Evolutionary conservation across 257 asterid genomes (phyloP).

Genomic region (Forsythia viridissima): DNA sequence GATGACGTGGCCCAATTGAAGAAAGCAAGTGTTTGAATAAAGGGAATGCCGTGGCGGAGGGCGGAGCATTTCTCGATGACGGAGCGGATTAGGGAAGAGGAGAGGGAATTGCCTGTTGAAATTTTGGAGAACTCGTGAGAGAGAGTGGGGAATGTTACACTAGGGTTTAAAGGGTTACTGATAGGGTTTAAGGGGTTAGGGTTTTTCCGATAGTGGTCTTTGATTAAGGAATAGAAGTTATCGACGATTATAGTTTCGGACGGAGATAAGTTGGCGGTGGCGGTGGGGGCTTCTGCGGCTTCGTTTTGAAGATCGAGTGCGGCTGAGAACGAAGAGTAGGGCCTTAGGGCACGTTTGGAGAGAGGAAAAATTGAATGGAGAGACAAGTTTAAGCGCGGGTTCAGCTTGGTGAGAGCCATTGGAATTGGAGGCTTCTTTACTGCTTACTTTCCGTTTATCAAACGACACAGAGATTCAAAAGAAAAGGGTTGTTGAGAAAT

Average conservation of each 20-base stretch:
- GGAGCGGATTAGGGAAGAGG: conserved; percentile 42
- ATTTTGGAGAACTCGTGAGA: conserved; percentile 57
- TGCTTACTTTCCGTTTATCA: conserved; percentile 3
- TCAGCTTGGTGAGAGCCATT: conserved; percentile 44
- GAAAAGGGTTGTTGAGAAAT: neutral
- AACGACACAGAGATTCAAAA: neutral
- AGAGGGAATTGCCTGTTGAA: conserved; percentile 31
- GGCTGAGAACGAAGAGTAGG: conserved; percentile 32
- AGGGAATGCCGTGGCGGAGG: conserved; percentile 84
- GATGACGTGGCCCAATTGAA: conserved; percentile 72
- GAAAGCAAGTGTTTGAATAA: conserved; percentile 73
- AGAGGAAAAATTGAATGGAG: conserved; percentile 24
- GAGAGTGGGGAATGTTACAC: conserved; percentile 51
- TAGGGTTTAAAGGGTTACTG: conserved; percentile 46
- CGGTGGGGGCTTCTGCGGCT: conserved; percentile 15
- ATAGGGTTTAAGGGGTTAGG: conserved; percentile 42
- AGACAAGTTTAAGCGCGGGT: conserved; percentile 6
- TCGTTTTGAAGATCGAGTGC: conserved; percentile 24
- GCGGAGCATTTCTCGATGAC: conserved; percentile 75
- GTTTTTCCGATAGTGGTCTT: conserved; percentile 75
- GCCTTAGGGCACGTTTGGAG: conserved; percentile 18
- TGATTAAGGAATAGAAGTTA: conserved; percentile 55
- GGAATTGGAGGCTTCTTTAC: conserved; percentile 30
- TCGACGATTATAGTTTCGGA: conserved; percentile 48
- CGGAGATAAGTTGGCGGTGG: conserved; percentile 35